A percentile compares a stretch with the other conserved stretches of the same genome.
Evolutionary conservation across 805 yeast genomes (phyloP).

Genomic region (Lachancea kluyveri): DNA sequence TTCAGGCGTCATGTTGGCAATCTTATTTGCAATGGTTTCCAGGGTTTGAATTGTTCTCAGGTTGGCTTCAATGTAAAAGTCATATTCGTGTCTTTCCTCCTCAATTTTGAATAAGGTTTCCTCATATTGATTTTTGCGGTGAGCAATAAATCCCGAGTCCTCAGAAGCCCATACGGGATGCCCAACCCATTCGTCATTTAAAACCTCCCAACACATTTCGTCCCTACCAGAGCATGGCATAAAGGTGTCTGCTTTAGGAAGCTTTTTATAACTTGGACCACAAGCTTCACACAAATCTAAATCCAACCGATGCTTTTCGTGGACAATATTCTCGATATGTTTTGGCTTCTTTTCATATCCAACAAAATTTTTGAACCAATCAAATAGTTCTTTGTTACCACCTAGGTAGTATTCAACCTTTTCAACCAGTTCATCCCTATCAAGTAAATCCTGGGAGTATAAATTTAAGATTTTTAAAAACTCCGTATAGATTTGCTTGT

Average conservation of each 20-base stretch:
- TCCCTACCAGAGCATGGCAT: constrained; percentile 99
- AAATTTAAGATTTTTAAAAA: constrained; percentile 83
- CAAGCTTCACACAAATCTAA: constrained; percentile 85
- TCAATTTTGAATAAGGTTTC: constrained; percentile 92
- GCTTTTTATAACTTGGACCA: constrained; percentile 89
- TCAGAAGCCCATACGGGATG: constrained; percentile 99
- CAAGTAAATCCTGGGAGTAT: constrained; percentile 87
- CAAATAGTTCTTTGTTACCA: constrained; percentile 65
- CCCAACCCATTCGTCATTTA: constrained; percentile 98
- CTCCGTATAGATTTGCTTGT: constrained; percentile 86
- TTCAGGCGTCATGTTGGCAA: constrained; percentile 87
- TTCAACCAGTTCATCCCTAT: constrained; percentile 71
- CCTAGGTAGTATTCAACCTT: constrained; percentile 85
- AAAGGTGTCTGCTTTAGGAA: constrained; percentile 89
- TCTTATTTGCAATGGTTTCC: constrained; percentile 90
- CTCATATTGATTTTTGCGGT: constrained; percentile 95
- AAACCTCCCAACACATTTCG: constrained; percentile 98
- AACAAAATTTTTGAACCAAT: constrained; percentile 90
- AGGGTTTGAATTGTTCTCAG: constrained; percentile 90
- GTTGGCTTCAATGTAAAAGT: constrained; percentile 91
- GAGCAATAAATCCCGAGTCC: constrained; percentile 98
- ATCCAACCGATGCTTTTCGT: constrained; percentile 88
- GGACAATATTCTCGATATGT: constrained; percentile 78
- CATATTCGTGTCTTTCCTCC: constrained; percentile 97
- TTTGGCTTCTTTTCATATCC: constrained; percentile 82